phyloP scores from a whole-genome alignment of 169 alveolate genomes.

The Eimeria sp. region DNA sequence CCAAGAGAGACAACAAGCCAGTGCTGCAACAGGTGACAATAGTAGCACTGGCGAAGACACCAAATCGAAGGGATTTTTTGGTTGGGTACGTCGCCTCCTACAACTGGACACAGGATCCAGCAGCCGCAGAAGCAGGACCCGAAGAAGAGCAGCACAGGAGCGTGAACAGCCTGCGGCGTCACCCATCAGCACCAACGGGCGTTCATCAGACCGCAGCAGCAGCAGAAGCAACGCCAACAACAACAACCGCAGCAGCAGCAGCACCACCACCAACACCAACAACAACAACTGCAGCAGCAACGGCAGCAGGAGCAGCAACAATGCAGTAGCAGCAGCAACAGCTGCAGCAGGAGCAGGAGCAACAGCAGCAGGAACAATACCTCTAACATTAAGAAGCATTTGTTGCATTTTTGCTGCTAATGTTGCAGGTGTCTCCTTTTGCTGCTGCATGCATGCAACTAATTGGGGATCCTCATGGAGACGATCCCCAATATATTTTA shows the following conservation, averaged over 20 bases:
- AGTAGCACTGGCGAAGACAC: neutral
- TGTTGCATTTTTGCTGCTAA: too few relatives aligned
- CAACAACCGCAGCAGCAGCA: slow-evolving; percentile 24
- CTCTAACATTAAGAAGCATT: too few relatives aligned
- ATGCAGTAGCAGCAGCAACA: too few relatives aligned
- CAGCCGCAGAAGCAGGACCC: slow-evolving; percentile 14
- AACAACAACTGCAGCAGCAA: neutral
- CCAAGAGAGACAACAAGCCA: neutral
- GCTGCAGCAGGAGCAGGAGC: too few relatives aligned
- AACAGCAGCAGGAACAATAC: too few relatives aligned
- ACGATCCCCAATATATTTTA: too few relatives aligned
- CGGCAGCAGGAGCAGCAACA: too few relatives aligned
- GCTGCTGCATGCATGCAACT: too few relatives aligned
- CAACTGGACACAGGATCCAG: neutral
- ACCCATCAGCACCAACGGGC: neutral
- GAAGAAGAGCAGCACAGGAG: neutral
- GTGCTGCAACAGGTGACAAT: neutral
- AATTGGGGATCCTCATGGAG: too few relatives aligned
- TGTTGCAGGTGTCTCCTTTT: too few relatives aligned
- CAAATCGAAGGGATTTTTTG: neutral
- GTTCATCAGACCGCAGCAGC: neutral
- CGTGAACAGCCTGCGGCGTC: neutral
- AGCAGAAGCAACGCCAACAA: neutral
- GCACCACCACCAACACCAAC: neutral
- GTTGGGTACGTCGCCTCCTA: slow-evolving; percentile 17